Conservation (phyloP, 2,329 filamentous ascomycete genomes). For the Verticillium nubilum region DNA sequence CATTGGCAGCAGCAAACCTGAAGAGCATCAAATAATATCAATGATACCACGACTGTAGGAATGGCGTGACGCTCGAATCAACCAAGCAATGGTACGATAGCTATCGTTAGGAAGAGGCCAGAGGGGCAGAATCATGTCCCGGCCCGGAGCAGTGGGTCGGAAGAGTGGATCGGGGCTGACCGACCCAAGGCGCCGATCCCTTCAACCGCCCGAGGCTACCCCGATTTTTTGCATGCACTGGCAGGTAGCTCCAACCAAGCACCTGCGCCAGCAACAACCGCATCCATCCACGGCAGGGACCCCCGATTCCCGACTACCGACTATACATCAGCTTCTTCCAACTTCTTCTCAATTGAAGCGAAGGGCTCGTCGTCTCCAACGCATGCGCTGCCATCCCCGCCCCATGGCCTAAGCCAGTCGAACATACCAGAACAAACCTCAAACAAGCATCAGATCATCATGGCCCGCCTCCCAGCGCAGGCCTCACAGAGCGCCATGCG, state of each 20-base stretch:
- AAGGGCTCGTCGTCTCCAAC: background rate
- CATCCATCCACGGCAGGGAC: background rate
- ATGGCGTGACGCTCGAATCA: background rate
- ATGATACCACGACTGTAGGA: background rate
- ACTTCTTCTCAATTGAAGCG: background rate
- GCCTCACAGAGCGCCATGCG: slow-evolving; percentile 7
- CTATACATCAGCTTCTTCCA: background rate
- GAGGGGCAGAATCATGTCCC: background rate
- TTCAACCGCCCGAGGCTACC: background rate
- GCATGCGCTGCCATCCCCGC: background rate
- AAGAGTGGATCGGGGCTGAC: background rate
- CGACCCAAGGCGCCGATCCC: background rate
- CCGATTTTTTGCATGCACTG: background rate
- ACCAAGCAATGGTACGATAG: background rate
- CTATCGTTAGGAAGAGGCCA: background rate
- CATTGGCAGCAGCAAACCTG: background rate
- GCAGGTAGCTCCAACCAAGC: background rate
- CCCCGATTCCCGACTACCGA: background rate
- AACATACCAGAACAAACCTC: background rate
- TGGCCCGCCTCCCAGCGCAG: slow-evolving; percentile 6
- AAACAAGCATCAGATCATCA: background rate
- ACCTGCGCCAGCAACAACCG: background rate
- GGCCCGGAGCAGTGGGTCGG: background rate
- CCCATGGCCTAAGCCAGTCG: background rate
- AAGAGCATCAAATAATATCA: background rate